Conservation (phyloP, 208 protist genomes). For the Angomonas deanei region DNA sequence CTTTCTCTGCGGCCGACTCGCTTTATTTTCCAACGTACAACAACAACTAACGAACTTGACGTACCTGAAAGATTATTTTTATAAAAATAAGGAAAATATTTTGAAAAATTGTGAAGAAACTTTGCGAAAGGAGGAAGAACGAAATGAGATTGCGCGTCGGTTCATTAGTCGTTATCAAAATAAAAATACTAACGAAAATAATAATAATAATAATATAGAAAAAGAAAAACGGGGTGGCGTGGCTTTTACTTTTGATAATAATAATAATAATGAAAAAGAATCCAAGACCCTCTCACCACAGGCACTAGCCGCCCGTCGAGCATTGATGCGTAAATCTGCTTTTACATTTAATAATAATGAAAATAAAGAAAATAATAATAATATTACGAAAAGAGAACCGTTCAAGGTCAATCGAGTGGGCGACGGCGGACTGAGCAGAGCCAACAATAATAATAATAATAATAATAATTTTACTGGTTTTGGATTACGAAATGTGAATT, state of each 20-base stretch:
- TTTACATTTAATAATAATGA: not conserved
- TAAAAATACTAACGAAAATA: too few species aligned
- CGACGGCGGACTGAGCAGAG: too few species aligned
- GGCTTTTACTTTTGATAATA: not conserved
- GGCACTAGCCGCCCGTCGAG: too few species aligned
- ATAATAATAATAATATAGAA: too few species aligned
- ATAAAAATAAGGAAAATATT: slow-evolving; percentile 2
- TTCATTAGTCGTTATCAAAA: too few species aligned
- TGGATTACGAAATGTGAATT: not conserved
- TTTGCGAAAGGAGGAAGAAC: not conserved
- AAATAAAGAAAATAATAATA: not conserved
- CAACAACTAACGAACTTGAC: not conserved
- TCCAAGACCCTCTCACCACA: too few species aligned
- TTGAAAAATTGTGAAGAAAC: not conserved
- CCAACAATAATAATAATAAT: too few species aligned
- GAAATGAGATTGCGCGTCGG: too few species aligned
- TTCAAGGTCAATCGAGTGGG: not conserved
- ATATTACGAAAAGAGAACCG: not conserved
- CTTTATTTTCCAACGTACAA: too few species aligned
- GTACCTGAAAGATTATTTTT: not conserved
- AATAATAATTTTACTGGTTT: too few species aligned
- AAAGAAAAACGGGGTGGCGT: not conserved
- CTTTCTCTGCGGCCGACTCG: too few species aligned
- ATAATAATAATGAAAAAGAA: not conserved
- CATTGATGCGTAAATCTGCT: too few species aligned